phyloP scores from a whole-genome alignment of 2,329 filamentous ascomycete species.

The Pseudohalonectria lignicola region DNA sequence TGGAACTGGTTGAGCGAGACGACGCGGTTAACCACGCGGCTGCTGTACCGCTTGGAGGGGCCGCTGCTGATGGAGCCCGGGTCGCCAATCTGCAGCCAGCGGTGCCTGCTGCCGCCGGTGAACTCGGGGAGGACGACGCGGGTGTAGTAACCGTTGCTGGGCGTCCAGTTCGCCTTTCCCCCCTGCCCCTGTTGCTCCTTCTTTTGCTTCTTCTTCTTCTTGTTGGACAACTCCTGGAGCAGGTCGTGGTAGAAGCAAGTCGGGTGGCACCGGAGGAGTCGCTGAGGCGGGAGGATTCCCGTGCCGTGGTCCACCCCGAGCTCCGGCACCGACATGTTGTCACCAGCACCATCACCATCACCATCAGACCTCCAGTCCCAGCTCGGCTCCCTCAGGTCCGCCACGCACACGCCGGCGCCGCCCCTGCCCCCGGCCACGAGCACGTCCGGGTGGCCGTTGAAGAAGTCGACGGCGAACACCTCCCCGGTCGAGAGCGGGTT shows the following conservation, averaged over 20 bases:
- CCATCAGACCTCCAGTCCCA: not conserved
- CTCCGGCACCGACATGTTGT: too few species aligned
- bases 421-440: slow-evolving; percentile 38
- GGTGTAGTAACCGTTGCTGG: not conserved
- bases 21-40: slow-evolving; percentile 29
- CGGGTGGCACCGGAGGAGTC: not conserved
- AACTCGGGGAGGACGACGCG: too few species aligned
- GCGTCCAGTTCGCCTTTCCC: not conserved
- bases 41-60: not conserved
- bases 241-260: not conserved
- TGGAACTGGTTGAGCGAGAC: slow-evolving; percentile 35
- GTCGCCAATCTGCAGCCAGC: slow-evolving; percentile 17
- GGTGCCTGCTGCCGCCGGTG: not conserved
- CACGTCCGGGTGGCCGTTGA: slow-evolving; percentile 28
- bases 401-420: slow-evolving; percentile 29
- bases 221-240: not conserved
- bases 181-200: too few species aligned
- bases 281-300: not conserved
- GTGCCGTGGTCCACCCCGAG: not conserved
- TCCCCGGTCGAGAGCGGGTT: slow-evolving; percentile 16
- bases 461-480: slow-evolving; percentile 38
- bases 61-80: slow-evolving; percentile 11
- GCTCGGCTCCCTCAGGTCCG: slow-evolving; percentile 27
- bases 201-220: too few species aligned
- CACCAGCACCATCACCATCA: not conserved